These are phyloP conservation scores for Hypoxylon sp. DNA, from an alignment of 2,329 filamentous ascomycete species.

Conservation along the genomic window DNA sequence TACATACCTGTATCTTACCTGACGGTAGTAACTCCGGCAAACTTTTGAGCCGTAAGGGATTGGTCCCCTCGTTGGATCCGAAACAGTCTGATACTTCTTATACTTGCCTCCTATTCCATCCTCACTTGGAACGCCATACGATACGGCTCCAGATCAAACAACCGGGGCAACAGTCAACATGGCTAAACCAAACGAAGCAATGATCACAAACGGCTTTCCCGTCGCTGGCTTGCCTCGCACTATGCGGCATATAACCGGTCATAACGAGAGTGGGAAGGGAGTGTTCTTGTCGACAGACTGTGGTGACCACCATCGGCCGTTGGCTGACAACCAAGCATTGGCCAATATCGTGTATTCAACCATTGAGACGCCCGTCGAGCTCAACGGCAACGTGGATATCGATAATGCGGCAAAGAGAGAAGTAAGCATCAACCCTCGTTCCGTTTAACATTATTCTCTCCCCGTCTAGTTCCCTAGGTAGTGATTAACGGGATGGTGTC, in stretches of 20 bases:
- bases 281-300: slow-evolving; percentile 39
- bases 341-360: slow-evolving; percentile 45
- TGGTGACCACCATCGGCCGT: slow-evolving; percentile 40
- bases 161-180: background rate
- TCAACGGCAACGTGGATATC: slow-evolving; percentile 39
- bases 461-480: no score
- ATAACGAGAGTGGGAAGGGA: slow-evolving; percentile 39
- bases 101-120: background rate
- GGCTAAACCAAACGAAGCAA: background rate
- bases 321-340: slow-evolving; percentile 31
- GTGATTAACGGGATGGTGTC: background rate
- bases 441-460: background rate
- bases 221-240: slow-evolving; percentile 30
- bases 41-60: no score
- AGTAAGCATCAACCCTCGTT: slow-evolving; percentile 7
- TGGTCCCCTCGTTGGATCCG: no score
- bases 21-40: no score
- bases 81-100: background rate
- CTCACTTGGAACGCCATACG: no score
- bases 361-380: slow-evolving; percentile 30
- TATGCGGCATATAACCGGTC: slow-evolving; percentile 38
- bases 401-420: slow-evolving; percentile 25
- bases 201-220: slow-evolving; percentile 40
- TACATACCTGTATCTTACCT: no score
- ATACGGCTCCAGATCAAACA: background rate